Evolutionary conservation across 176 grass and related monocot genomes (phyloP).

Genomic region (Zea mays): Zm-B73-REFERENCE-NAM-5.0 NC_050096.1:67354001-67354500

Average conservation of each 20-base stretch:
- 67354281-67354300: conserved; percentile 82
- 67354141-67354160: conserved; percentile 17
- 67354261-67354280: conserved; percentile 50
- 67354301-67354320: conserved; percentile 97
- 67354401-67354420: conserved; percentile 9
- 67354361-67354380: conserved; percentile 51
- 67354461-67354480: conserved; percentile 8
- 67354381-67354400: neutral
- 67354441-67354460: conserved; percentile 16
- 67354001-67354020: conserved; percentile 97
- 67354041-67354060: conserved; percentile 62
- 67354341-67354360: conserved; percentile 98
- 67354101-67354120: conserved; percentile 90
- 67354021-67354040: conserved; percentile 89
- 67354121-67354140: conserved; percentile 61
- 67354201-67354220: conserved; percentile 86
- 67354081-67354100: conserved; percentile 78
- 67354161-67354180: conserved; percentile 26
- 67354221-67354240: conserved; percentile 57
- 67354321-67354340: conserved; percentile 99
- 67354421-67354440: neutral
- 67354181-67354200: conserved; percentile 21
- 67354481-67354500: neutral
- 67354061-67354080: conserved; percentile 52
- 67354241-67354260: conserved; percentile 44